Evolutionary conservation across 805 yeast genomes (phyloP).

Genomic region (Barnettozyma populi): DNA sequence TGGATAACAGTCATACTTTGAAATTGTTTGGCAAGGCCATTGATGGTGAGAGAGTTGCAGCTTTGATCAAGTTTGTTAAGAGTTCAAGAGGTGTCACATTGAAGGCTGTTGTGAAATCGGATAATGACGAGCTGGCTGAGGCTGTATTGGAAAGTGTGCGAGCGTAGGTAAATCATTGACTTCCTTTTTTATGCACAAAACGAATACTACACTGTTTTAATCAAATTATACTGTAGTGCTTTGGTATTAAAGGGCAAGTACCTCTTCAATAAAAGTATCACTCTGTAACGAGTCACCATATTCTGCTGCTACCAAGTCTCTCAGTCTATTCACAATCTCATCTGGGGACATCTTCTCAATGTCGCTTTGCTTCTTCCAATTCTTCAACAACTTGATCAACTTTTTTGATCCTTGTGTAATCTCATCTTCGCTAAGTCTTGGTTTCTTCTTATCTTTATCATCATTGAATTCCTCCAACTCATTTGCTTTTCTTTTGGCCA

Average conservation of each 20-base stretch:
- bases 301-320: constrained; percentile 27
- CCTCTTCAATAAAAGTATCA: constrained; percentile 43
- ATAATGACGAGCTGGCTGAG: constrained; percentile 39
- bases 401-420: constrained; percentile 47
- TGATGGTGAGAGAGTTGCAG: constrained; percentile 42
- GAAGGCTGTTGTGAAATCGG: constrained; percentile 38
- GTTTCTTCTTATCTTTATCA: constrained; percentile 36
- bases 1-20: constrained; percentile 53
- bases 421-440: constrained; percentile 48
- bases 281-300: constrained; percentile 23
- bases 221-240: not conserved
- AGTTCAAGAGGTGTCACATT: constrained; percentile 41
- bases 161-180: not conserved
- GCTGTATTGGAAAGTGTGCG: constrained; percentile 46
- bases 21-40: constrained; percentile 74
- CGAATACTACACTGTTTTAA: not conserved
- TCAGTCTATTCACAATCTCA: constrained; percentile 37
- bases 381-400: constrained; percentile 37
- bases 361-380: constrained; percentile 28
- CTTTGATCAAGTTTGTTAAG: constrained; percentile 36
- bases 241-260: constrained; percentile 23
- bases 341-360: constrained; percentile 24
- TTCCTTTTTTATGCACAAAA: not conserved
- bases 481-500: constrained; percentile 92
- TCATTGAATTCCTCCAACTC: constrained; percentile 68